Base-by-base conservation (phyloP, 306 rosid species). In the Cicer judaicum region DNA sequence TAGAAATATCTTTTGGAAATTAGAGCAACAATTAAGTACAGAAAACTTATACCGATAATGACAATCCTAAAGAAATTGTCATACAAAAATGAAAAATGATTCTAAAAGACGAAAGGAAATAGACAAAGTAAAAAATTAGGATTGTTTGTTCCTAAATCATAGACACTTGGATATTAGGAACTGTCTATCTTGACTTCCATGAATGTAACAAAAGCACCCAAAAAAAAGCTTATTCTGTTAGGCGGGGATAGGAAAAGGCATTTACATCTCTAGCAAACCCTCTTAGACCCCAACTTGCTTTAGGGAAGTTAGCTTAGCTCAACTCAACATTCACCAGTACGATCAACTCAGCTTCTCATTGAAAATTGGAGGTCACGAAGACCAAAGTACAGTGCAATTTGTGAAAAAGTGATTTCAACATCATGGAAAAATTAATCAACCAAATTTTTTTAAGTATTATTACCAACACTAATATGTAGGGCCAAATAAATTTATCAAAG, bases 191-290 rank as follows among this genome's bases (percentile, higher is more conserved):
- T 34, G 48, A 66, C 39, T 42, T 59, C 38, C 73, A 61, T 50
- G 53, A 70, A 39, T 12, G 16, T 53, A 49, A 66, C 73, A 68
- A 53, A 73, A 53, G 24, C 79, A 60, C 56, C 76, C 55, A 67
- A 54, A 48, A 43, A 42, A 62, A 59, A 56, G 59, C 41, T 72
- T 72, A 60, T 59, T 40, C 66, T 72, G 8, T 55, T 70, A 42
- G 64, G 50, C 18, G 29, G 42, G 52, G 46, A 39, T 50, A 16
- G 72, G 15, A 48, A 57, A 72, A 66, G 72, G 75, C 60, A 66
- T 40, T 77, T 40, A 50, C 59, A 79, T 73, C 61, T 55, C 46
- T 16, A 13, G 47, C 49, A 70, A 24, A 34, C 73, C 16, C 56
- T 15, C 55, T 29, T 34, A 18, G 47, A 66, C 14, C 46, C 68